phyloP scores from a whole-genome alignment of 768 basidiomycete genomes.

The Mycena galericulata region DNA sequence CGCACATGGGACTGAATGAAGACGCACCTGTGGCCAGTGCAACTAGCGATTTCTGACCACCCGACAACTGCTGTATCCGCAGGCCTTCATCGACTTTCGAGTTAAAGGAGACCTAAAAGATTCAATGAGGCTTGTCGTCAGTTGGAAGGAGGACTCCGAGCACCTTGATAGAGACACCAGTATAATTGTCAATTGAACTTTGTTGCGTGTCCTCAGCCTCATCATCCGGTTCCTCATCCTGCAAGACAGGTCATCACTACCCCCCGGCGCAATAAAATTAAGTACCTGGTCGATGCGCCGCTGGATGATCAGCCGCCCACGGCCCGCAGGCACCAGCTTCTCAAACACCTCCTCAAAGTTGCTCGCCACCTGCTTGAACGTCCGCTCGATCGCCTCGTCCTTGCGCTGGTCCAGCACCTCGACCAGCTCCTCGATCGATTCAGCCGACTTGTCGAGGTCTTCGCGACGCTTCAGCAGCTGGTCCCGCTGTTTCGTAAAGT shows the following conservation, averaged over 20 bases:
- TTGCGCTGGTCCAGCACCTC: slow-evolving; percentile 95
- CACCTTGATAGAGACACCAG: slow-evolving; percentile 96
- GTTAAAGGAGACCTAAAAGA: slow-evolving; percentile 93
- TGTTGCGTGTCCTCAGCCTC: slow-evolving; percentile 81
- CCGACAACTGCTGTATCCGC: slow-evolving; percentile 95
- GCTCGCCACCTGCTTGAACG: slow-evolving; percentile 97
- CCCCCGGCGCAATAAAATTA: too few species aligned
- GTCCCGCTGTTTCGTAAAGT: slow-evolving; percentile 97
- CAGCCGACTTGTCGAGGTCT: slow-evolving; percentile 90
- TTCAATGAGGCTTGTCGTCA: background rate
- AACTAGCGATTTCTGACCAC: slow-evolving; percentile 97
- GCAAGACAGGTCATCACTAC: too few species aligned
- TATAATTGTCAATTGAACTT: slow-evolving; percentile 91
- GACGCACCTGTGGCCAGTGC: slow-evolving; percentile 88
- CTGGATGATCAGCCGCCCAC: slow-evolving; percentile 93
- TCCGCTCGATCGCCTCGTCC: slow-evolving; percentile 98
- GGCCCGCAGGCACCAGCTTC: slow-evolving; percentile 93
- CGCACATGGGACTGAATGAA: background rate
- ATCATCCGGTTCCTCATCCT: slow-evolving; percentile 83
- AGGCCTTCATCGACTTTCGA: slow-evolving; percentile 97
- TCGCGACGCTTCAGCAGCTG: slow-evolving; percentile 87
- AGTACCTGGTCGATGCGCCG: slow-evolving; percentile 90
- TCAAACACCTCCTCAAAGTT: slow-evolving; percentile 99
- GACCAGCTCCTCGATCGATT: slow-evolving; percentile 93
- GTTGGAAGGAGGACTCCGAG: background rate